These are phyloP conservation scores for Schizophyllum commune DNA, from an alignment of 1,284 basidiomycete genomes.

Conservation along the genomic window DNA sequence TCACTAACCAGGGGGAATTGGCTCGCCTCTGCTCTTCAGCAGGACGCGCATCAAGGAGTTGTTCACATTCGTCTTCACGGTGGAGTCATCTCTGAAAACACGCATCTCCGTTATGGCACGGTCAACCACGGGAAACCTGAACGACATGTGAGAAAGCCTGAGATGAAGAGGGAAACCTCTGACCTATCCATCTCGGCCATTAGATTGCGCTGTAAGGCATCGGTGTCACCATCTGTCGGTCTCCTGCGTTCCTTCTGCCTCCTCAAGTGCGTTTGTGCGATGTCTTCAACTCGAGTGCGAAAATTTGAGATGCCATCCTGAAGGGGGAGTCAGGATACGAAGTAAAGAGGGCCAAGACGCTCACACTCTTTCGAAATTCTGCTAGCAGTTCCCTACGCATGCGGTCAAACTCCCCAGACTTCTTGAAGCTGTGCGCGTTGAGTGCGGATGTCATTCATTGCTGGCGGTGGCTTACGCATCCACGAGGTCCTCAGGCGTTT, in stretches of 20 bases:
- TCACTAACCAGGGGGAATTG: not conserved
- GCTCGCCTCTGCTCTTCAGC: not conserved
- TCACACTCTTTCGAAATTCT: conserved; percentile 56
- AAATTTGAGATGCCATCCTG: conserved; percentile 24
- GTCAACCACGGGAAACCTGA: not conserved
- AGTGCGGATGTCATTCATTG: not conserved
- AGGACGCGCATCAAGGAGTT: not conserved
- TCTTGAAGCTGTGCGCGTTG: conserved; percentile 51
- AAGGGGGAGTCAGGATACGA: conserved; percentile 3
- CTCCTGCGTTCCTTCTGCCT: not conserved
- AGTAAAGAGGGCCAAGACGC: conserved; percentile 8
- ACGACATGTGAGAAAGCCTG: not conserved
- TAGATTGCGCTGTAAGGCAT: not conserved
- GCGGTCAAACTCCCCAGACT: conserved; percentile 70
- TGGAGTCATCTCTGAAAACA: not conserved
- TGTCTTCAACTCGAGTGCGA: not conserved
- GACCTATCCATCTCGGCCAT: not conserved
- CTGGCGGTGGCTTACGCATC: not conserved
- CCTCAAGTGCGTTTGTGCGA: not conserved
- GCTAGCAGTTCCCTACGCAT: conserved; percentile 55
- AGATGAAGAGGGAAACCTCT: not conserved
- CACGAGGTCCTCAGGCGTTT: not conserved
- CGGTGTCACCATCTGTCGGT: not conserved
- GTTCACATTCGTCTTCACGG: not conserved
- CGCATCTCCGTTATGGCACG: not conserved